Evolutionary conservation across 768 basidiomycete species (phyloP).

Genomic region (Tremella fuciformis): DNA sequence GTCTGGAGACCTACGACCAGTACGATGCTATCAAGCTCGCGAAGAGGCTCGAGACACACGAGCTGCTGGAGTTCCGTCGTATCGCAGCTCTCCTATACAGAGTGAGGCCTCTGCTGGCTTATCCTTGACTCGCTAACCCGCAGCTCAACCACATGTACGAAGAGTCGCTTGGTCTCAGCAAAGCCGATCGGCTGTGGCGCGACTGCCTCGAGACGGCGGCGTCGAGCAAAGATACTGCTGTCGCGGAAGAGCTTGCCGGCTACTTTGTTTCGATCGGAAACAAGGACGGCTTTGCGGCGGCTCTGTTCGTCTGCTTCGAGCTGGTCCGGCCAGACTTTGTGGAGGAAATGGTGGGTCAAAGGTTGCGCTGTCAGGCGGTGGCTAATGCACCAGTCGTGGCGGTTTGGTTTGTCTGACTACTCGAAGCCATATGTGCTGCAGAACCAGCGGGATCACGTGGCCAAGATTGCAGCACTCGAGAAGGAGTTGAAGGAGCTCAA

Average conservation of each 20-base stretch:
- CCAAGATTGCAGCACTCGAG: conserved; percentile 67
- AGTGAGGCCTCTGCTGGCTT: conserved; percentile 54
- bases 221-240: conserved; percentile 74
- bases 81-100: conserved; percentile 95
- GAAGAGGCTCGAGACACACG: conserved; percentile 78
- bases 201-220: conserved; percentile 94
- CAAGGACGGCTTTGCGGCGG: conserved; percentile 92
- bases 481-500: conserved; percentile 84
- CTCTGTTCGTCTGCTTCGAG: conserved; percentile 91
- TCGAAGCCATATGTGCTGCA: conserved; percentile 96
- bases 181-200: conserved; percentile 95
- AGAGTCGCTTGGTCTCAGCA: conserved; percentile 89
- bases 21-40: conserved; percentile 90
- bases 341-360: conserved; percentile 64
- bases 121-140: not conserved
- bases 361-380: not conserved
- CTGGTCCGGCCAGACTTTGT: conserved; percentile 88
- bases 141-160: conserved; percentile 96
- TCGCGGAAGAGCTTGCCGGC: conserved; percentile 88
- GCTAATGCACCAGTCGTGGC: conserved; percentile 64
- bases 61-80: conserved; percentile 88
- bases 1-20: conserved; percentile 97
- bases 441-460: conserved; percentile 61
- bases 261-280: conserved; percentile 99
- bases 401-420: conserved; percentile 92